Conservation (phyloP, 1,284 basidiomycete genomes). For the Cutaneotrichosporon sp. region DNA sequence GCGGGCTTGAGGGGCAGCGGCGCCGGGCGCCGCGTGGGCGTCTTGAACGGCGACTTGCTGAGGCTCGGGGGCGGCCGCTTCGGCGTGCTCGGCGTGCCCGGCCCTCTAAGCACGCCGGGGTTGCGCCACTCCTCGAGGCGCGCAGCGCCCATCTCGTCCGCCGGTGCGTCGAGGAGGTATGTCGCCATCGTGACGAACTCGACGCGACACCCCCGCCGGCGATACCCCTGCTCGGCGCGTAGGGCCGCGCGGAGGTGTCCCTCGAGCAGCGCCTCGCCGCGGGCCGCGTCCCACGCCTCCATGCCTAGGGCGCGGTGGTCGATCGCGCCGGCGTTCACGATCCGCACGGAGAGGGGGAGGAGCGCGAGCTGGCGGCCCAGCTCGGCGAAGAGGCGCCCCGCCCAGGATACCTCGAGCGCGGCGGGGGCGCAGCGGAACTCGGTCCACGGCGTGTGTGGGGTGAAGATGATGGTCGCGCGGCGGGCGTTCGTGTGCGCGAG, state of each 20-base stretch:
- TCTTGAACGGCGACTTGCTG: background rate
- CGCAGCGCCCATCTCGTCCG: background rate
- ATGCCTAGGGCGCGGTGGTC: background rate
- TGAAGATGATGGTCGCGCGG: slow-evolving; percentile 8
- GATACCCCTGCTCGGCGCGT: background rate
- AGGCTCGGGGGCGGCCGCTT: background rate
- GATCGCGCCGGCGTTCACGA: slow-evolving; percentile 14
- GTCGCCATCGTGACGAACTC: background rate
- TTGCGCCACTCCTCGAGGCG: background rate
- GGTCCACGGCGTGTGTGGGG: background rate
- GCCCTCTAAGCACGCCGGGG: background rate
- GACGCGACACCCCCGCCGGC: background rate
- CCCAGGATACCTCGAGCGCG: slow-evolving; percentile 1
- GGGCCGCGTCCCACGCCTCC: background rate
- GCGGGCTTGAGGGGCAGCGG: background rate
- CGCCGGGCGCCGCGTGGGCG: background rate
- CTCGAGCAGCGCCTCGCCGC: background rate
- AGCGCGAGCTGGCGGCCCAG: slow-evolving; percentile 6
- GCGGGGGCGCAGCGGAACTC: background rate
- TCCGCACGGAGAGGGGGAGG: background rate
- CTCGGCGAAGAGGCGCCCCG: slow-evolving; percentile 12
- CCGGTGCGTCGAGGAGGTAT: background rate
- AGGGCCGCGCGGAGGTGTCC: slow-evolving; percentile 1
- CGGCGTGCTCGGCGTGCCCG: background rate
- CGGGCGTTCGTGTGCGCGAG: slow-evolving; percentile 1